Base-by-base conservation (phyloP, 139 green algal genomes). In the Pleodorina starrii region DNA sequence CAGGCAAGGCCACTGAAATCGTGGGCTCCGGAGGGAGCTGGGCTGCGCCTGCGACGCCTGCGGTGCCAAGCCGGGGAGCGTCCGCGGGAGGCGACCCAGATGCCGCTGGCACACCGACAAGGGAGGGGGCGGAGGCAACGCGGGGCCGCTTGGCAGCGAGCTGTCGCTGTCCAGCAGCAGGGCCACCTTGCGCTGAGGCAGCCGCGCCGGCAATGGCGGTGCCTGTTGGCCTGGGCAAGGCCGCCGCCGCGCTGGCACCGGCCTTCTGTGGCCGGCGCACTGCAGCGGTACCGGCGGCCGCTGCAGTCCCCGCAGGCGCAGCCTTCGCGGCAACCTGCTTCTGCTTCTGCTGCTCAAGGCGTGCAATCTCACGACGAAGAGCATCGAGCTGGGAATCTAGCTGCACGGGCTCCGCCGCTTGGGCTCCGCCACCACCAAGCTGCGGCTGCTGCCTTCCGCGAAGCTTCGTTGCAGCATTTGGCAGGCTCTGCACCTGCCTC, bases 291-390 rank as follows among this genome's bases (percentile, higher is more conserved):
- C 72, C 72, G 35, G 9, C 32, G 38, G 72, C 23, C 5, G 72
- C 23, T 1, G 25, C 29, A 48, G 32, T 12, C 72, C 40, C 14
- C 57, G 40, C 40, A 1, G 74, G 44, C 27, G 74, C 74, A 11
- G 25, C 44, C 46, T 66, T 82, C 7, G 44, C 27, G 1, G 74
- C 12, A 6, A 44, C 74, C 50, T 69, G 48, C 48, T 84, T 69
- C 35, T 66, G 74, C 27, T 42, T 42, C 44, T 71, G 48, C 35
- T 84, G 76, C 48, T 84, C 76, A 50, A 69, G 76, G 35, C 48
- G 48, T 23, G 76, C 76, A 54, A 84, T 84, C 48, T 69, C 48
- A 14, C 76, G 76, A 10, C 76, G n/a, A 32, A 84, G 50, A 9
- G 76, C 76, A 48, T 82, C 74, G 44, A 82, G 48, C 32, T 82